Evolutionary conservation across 345 rosid species (phyloP), one percentile per base, ranked within the genome.

Genomic region (Aethionema arabicum): DNA sequence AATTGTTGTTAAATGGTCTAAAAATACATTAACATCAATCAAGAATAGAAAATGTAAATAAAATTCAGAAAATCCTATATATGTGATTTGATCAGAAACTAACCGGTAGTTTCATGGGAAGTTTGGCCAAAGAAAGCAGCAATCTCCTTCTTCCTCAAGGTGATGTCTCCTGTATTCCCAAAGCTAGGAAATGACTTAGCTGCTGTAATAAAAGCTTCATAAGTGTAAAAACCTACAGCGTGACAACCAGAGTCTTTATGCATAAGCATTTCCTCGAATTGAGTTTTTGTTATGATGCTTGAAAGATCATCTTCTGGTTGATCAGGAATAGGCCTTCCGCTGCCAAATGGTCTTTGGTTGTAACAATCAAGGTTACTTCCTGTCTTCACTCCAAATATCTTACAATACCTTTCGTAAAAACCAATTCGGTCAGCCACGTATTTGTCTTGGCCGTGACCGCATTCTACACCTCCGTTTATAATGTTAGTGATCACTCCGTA

Each of bases 51-150:
- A n/a, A n/a, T n/a, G n/a, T n/a, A n/a, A n/a, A n/a, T n/a, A n/a
- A n/a, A n/a, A n/a, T n/a, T n/a, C n/a, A n/a, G n/a, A n/a, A n/a
- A n/a, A n/a, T n/a, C n/a, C n/a, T n/a, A n/a, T n/a, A n/a, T n/a
- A n/a, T n/a, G n/a, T n/a, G n/a, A n/a, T n/a, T n/a, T n/a, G n/a
- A n/a, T n/a, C n/a, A n/a, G n/a, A n/a, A n/a, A n/a, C n/a, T n/a
- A n/a, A 80, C 91, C 88, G 66, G 84, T 83, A 13, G 91, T 85
- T 74, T 85, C 84, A 37, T 83, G 91, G 9, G 88, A 85, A 15
- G 86, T 85, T 52, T 85, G 91, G 55, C 78, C 88, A 37, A 85
- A 73, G 69, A 85, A 85, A 36, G 91, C 91, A 4, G 83, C 88
- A 9, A 83, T 40, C 54, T 85, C 88, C n/a, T 80, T 72, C 50